Base-by-base conservation (phyloP, 768 basidiomycete species). In the Dendrothele bispora region DNA sequence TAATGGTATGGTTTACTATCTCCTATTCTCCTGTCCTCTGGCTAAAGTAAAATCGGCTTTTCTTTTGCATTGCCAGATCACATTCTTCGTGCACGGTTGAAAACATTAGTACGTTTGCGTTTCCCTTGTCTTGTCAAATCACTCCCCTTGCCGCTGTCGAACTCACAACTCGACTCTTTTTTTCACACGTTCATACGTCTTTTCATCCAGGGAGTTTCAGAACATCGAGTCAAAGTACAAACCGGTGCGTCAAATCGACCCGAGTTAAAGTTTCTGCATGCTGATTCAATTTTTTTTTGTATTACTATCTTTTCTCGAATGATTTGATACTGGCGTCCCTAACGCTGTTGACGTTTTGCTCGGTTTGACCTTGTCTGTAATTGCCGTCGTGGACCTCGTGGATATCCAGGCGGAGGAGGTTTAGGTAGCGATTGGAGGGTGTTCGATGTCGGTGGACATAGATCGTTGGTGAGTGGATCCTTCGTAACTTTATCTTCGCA, bases 81-180 rank as follows among this genome's bases (percentile, higher is more conserved):
- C 58, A 82, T 88, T 45, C 73, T 88, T 22, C 78, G 83, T 4
- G 86, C 86, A 5, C 77, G 86, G 12, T 56, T 88, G 39, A 87
- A 86, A 63, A 84, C 83, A 2, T 65, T 61, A 66, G 76, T 72
- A 40, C 7, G 62, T 53, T 25, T 25, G 7, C 8, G 21, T 12
- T 14, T 14, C 5, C 11, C 12, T 11, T 29, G 15, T 40, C 21
- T 11, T 20, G 12, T 29, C 41, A 43, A 17, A 5, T 15, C n/a
- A 12, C n/a, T n/a, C n/a, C n/a, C n/a, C n/a, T n/a, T n/a, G n/a
- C n/a, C n/a, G n/a, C n/a, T n/a, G n/a, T n/a, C n/a, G n/a, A n/a
- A n/a, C n/a, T n/a, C n/a, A n/a, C n/a, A n/a, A n/a, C n/a, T 8
- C 4, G 36, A 11, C 30, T 10, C 30, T 10, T 32, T 32, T 8